Evolutionary conservation across 768 basidiomycete species (phyloP).

Genomic region (Trametes sanguinea): DNA sequence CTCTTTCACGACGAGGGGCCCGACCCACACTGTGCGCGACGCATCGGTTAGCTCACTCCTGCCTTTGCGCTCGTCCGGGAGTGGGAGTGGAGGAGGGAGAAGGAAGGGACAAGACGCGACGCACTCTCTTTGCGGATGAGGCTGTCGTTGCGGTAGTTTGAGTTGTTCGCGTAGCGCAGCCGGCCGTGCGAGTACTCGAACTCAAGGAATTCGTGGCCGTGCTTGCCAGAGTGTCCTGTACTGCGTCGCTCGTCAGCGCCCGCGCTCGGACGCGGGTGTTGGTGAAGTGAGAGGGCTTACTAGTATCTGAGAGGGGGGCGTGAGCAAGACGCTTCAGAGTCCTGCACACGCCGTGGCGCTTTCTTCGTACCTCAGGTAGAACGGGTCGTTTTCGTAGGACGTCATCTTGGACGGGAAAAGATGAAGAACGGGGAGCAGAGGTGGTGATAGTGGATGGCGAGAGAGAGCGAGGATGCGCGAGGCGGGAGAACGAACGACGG

Average conservation of each 20-base stretch:
- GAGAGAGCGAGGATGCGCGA: not conserved
- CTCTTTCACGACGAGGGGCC: slow-evolving; percentile 90
- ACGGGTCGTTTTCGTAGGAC: slow-evolving; percentile 67
- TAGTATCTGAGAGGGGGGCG: slow-evolving; percentile 46
- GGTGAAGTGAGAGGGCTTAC: slow-evolving; percentile 36
- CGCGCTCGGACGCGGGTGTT: not conserved
- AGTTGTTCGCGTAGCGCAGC: slow-evolving; percentile 97
- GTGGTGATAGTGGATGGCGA: slow-evolving; percentile 8
- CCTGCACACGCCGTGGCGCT: slow-evolving; percentile 26
- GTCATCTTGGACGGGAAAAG: slow-evolving; percentile 37
- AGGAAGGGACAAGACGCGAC: slow-evolving; percentile 34
- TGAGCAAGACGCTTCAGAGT: slow-evolving; percentile 23
- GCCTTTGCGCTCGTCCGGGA: no score
- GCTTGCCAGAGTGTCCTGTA: slow-evolving; percentile 98
- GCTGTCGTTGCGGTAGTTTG: slow-evolving; percentile 97
- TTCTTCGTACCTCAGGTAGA: slow-evolving; percentile 68
- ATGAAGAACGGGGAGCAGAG: not conserved
- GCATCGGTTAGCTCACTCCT: not conserved
- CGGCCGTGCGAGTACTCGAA: slow-evolving; percentile 98
- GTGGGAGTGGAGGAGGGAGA: not conserved
- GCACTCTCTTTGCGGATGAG: slow-evolving; percentile 98
- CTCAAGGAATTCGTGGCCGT: slow-evolving; percentile 97
- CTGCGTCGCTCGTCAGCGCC: slow-evolving; percentile 49
- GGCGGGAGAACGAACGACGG: not conserved
- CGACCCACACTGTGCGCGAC: slow-evolving; percentile 79